Evolutionary conservation across 1,139 yeast species (phyloP).

Genomic region (Nakaseomyces delphensis): DNA sequence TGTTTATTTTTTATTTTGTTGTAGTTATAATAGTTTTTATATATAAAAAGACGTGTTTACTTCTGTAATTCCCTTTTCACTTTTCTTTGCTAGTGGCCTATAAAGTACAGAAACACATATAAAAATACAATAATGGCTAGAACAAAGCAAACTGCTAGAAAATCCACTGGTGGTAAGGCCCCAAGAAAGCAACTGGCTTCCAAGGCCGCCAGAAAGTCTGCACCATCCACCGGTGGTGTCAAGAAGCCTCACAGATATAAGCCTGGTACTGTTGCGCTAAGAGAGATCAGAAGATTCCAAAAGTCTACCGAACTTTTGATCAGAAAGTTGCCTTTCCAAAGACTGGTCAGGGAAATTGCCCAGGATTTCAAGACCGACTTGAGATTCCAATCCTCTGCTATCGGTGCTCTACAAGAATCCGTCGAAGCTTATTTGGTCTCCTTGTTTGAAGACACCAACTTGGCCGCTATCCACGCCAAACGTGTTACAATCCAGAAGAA

Average conservation of each 20-base stretch:
- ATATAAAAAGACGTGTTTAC: too few relatives aligned
- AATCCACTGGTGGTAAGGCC: slow-evolving; percentile 98
- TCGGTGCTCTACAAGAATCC: slow-evolving; percentile 97
- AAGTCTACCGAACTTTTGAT: slow-evolving; percentile 91
- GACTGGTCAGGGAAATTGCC: slow-evolving; percentile 95
- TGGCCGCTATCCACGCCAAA: slow-evolving; percentile 98
- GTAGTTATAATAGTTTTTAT: too few relatives aligned
- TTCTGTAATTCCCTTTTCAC: too few relatives aligned
- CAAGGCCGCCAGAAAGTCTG: slow-evolving; percentile 97
- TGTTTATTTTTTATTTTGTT: not conserved
- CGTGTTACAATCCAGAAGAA: slow-evolving; percentile 98
- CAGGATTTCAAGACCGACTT: slow-evolving; percentile 97
- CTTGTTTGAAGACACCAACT: slow-evolving; percentile 89
- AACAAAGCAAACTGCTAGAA: slow-evolving; percentile 98
- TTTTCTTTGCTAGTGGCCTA: not conserved
- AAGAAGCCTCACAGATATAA: slow-evolving; percentile 99
- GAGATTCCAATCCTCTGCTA: slow-evolving; percentile 96
- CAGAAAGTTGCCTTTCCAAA: slow-evolving; percentile 97
- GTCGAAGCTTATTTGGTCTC: slow-evolving; percentile 93
- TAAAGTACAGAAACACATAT: slow-evolving; percentile 6
- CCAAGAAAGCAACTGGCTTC: slow-evolving; percentile 99
- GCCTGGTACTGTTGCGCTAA: slow-evolving; percentile 99
- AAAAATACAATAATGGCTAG: slow-evolving; percentile 67
- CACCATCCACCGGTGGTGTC: slow-evolving; percentile 96
- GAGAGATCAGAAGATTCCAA: slow-evolving; percentile 99